These are phyloP conservation scores for Fusarium tricinctum DNA, from an alignment of 2,329 filamentous ascomycete species.

Conservation along the genomic window DNA sequence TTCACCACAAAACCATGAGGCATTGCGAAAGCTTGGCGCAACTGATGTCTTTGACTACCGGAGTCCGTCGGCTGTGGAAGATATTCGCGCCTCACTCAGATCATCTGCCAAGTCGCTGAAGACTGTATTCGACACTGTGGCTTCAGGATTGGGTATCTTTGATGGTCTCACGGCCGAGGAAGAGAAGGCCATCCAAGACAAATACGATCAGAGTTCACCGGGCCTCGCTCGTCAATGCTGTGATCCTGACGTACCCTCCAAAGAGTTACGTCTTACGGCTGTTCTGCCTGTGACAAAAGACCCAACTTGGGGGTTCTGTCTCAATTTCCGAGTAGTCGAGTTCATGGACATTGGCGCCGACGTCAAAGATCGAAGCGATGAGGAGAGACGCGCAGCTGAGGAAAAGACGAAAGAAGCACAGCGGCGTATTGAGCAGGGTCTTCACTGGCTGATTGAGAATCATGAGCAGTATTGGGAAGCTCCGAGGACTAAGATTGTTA, in stretches of 20 bases:
- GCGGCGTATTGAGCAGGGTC: neutral
- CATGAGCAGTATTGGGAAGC: slow-evolving; percentile 12
- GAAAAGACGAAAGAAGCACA: neutral
- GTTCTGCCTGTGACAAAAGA: slow-evolving; percentile 11
- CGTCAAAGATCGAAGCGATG: neutral
- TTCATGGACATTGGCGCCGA: neutral
- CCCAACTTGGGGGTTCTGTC: neutral
- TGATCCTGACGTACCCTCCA: neutral
- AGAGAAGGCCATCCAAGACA: neutral
- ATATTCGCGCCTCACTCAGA: neutral
- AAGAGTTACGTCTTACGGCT: neutral
- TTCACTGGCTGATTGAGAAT: slow-evolving; percentile 10
- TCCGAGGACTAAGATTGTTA: neutral
- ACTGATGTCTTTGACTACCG: slow-evolving; percentile 12
- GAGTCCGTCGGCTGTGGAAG: neutral
- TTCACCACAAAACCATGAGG: slow-evolving; percentile 13
- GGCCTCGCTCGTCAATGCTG: slow-evolving; percentile 9
- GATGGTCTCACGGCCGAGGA: neutral
- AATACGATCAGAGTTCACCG: slow-evolving; percentile 11
- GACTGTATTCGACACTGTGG: slow-evolving; percentile 11
- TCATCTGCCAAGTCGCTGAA: neutral
- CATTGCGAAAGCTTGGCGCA: neutral
- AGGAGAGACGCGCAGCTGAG: neutral
- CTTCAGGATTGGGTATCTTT: slow-evolving; percentile 9
- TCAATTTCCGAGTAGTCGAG: neutral